Percentiles rank a stretch among this genome's conserved stretches.
Conservation (phyloP, 2,329 filamentous ascomycete species). For the Ilyonectria destructans region DNA sequence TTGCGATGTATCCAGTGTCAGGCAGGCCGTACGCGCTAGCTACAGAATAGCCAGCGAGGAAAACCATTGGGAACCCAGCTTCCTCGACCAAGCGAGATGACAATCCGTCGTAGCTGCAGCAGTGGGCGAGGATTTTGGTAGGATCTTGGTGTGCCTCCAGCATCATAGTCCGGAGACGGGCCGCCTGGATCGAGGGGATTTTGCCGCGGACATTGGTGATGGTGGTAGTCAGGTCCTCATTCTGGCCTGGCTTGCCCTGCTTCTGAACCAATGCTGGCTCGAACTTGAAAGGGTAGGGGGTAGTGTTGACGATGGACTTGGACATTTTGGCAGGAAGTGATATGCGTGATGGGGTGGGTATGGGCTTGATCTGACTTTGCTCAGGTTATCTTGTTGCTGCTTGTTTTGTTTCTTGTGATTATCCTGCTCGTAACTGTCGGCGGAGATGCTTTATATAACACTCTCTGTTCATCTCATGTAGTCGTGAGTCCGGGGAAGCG, state of each 20-base stretch:
- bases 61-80: slow-evolving; percentile 63
- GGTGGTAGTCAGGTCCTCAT: slow-evolving; percentile 24
- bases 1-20: slow-evolving; percentile 66
- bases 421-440: not conserved
- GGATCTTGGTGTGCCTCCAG: slow-evolving; percentile 59
- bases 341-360: not conserved
- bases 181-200: slow-evolving; percentile 58
- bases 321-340: slow-evolving; percentile 25
- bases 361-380: not conserved
- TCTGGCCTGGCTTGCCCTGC: slow-evolving; percentile 33
- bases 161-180: slow-evolving; percentile 58
- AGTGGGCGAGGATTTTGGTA: slow-evolving; percentile 61
- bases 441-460: not conserved
- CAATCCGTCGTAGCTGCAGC: slow-evolving; percentile 61
- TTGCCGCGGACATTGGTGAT: slow-evolving; percentile 36
- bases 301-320: slow-evolving; percentile 50
- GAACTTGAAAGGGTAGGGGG: slow-evolving; percentile 54
- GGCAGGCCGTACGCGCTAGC: slow-evolving; percentile 60
- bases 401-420: not conserved
- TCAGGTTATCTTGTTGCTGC: too few relatives aligned
- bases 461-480: not conserved
- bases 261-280: slow-evolving; percentile 33
- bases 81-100: slow-evolving; percentile 62
- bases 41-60: slow-evolving; percentile 62
- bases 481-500: not conserved